phyloP scores from a whole-genome alignment of 2,329 filamentous ascomycete species.

The Passalora sequoiae region DNA sequence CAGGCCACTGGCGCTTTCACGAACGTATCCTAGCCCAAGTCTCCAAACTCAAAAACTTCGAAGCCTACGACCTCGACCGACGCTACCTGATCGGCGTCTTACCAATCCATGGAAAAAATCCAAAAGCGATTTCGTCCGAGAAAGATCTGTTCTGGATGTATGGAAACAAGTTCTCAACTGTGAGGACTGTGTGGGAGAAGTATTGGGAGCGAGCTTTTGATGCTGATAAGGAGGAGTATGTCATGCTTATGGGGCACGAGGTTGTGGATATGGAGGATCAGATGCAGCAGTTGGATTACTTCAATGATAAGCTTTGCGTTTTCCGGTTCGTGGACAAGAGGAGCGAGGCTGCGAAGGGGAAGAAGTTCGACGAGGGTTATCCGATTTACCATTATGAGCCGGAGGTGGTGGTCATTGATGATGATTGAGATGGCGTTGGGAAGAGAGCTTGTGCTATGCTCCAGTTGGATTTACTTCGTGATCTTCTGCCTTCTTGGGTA shows the following conservation, averaged over 20 bases:
- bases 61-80: constrained; percentile 11
- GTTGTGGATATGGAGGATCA: constrained; percentile 16
- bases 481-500: too few species aligned
- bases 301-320: constrained; percentile 29
- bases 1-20: constrained; percentile 25
- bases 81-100: constrained; percentile 35
- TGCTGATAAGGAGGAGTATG: constrained; percentile 20
- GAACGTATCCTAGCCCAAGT: constrained; percentile 16
- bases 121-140: constrained; percentile 6
- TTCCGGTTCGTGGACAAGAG: constrained; percentile 23
- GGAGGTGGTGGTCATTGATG: constrained; percentile 21
- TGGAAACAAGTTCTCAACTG: constrained; percentile 29
- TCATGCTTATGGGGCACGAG: constrained; percentile 24
- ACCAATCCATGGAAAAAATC: constrained; percentile 9
- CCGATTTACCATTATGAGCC: constrained; percentile 11
- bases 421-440: constrained; percentile 3
- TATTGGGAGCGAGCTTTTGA: constrained; percentile 12
- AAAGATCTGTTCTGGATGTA: constrained; percentile 33
- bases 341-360: constrained; percentile 9
- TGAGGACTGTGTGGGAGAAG: constrained; percentile 28
- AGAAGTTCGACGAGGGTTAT: constrained; percentile 18
- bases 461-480: too few species aligned
- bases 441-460: too few species aligned
- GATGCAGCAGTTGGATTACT: constrained; percentile 31
- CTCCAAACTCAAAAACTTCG: constrained; percentile 17